Base-by-base conservation (phyloP, 768 basidiomycete species). In the Tricholoma saponaceum region DNA sequence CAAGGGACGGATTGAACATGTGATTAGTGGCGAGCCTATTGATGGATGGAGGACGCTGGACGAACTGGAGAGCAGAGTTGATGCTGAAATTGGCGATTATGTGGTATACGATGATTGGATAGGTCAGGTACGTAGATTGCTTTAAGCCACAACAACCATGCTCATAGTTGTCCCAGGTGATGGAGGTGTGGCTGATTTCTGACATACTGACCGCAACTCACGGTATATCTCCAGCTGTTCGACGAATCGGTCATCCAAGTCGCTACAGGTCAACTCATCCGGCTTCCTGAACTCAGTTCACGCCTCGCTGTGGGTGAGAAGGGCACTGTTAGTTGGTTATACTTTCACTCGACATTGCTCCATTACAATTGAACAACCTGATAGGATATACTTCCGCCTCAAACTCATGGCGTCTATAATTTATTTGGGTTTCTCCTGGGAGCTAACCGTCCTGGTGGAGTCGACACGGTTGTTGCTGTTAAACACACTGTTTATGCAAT, bases 31-130 rank as follows among this genome's bases (percentile, higher is more conserved):
- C 13, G 79, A 82, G 57, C 68, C 73, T 26, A 64, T 92, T 26
- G 74, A 80, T 4, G 85, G 79, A 7, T 94, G 89, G 90, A 80
- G 80, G 61, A 76, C 78, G 9, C 63, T 77, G 56, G 74, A 79
- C 37, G 84, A 89, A 51, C 67, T 94, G 23, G 78, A 82, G 62
- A 76, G 77, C 22, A 77, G 80, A 23, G 72, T 77, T 30, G 81
- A 85, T 26, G 79, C 89, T 23, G 89, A 89, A 58, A 78, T 89
- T 37, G 87, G 89, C 5, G 92, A 95, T 70, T 91, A 87, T 74
- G 90, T 95, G 50, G 75, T 86, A 16, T 84, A 85, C 65, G 83
- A 89, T 62, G 84, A 92, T 68, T 97, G 95, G 94, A 76, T 96
- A 65, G 94, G 94, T 53, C 91, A 93, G 79, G 91, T 90, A 69